Percentiles rank a stretch among this genome's conserved stretches.
Conservation (phyloP, 2,329 filamentous ascomycete genomes). For the Fusarium keratoplasticum region DNA sequence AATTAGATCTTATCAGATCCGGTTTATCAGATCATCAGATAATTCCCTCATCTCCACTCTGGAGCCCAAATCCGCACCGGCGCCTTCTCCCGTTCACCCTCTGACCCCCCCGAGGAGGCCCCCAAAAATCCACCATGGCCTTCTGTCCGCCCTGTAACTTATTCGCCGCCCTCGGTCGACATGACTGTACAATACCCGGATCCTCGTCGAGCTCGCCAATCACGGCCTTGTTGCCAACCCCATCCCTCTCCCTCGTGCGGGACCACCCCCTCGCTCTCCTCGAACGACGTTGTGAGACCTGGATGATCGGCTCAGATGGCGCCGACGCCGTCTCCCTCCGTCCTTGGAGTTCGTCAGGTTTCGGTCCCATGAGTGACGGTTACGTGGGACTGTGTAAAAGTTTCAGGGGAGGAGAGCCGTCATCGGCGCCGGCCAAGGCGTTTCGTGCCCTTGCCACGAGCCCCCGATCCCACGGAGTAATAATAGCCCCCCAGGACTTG, state of each 20-base stretch:
- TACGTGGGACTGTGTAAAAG: slow-evolving; percentile 21
- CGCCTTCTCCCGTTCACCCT: background rate
- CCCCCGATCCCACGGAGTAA: slow-evolving; percentile 16
- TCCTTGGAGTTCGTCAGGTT: slow-evolving; percentile 18
- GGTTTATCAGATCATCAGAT: slow-evolving; percentile 69
- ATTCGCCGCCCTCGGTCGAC: slow-evolving; percentile 13
- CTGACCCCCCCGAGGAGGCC: background rate
- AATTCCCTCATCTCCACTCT: slow-evolving; percentile 55
- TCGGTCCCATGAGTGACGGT: slow-evolving; percentile 17
- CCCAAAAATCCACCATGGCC: slow-evolving; percentile 8
- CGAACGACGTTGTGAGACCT: slow-evolving; percentile 25
- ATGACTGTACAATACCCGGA: slow-evolving; percentile 4
- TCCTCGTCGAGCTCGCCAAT: slow-evolving; percentile 24
- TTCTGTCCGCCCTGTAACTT: slow-evolving; percentile 1
- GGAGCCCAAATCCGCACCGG: slow-evolving; percentile 21
- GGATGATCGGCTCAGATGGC: slow-evolving; percentile 33
- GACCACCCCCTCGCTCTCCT: slow-evolving; percentile 24
- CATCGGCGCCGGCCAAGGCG: slow-evolving; percentile 31
- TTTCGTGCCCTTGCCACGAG: slow-evolving; percentile 19
- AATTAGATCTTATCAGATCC: slow-evolving; percentile 56
- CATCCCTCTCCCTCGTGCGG: slow-evolving; percentile 12
- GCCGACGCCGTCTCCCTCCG: slow-evolving; percentile 23
- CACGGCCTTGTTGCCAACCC: slow-evolving; percentile 8
- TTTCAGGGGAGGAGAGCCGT: slow-evolving; percentile 29
- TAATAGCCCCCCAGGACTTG: slow-evolving; percentile 14